Base-by-base conservation (phyloP, 139 green algal genomes). In the Chlamydomonas incerta region DNA sequence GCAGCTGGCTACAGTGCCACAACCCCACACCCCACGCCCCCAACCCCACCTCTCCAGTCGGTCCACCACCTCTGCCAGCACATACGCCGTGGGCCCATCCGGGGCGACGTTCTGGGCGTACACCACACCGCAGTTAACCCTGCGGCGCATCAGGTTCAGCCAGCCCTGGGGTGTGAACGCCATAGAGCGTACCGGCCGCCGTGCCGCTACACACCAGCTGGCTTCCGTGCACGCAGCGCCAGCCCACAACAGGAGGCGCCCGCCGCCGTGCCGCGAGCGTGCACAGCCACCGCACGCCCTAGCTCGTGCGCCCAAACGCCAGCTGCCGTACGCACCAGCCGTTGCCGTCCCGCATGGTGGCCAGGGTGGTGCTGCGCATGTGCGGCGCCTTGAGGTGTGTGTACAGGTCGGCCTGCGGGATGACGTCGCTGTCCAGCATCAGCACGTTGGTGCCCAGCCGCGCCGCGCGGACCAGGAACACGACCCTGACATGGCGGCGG, bases 301-400 rank as follows among this genome's bases (percentile, higher is more conserved):
- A n/a, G n/a, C n/a, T n/a, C n/a, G n/a, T n/a, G n/a, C n/a, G n/a
- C n/a, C n/a, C n/a, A n/a, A n/a, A n/a, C n/a, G 10, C 26, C 23
- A 65, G 50, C 37, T 10, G 26, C 76, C 41, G 3, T 2, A 28
- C 73, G 1, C 79, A 83, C 79, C 74, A 88, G 52, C 87, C 87
- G 67, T 90, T 85, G 34, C 87, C 81, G 57, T 90, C 87, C 15
- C 74, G 76, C 87, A 90, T 90, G 26, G 76, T 46, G 2, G 67
- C 4, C 29, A 82, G 18, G 26, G 68, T 72, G 10, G 68, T 23
- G 55, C 85, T 33, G 4, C 18, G 73, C 72, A 90, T 47, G 28
- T 81, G 80, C 21, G 81, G 80, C 63, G 63, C 52, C 87, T 73
- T 82, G 55, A 87, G 47, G 20, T 37, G 29, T 0, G 14, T 10